These are phyloP conservation scores for Penicillium sp. DNA, from an alignment of 2,329 filamentous ascomycete genomes.

Conservation along the genomic window DNA sequence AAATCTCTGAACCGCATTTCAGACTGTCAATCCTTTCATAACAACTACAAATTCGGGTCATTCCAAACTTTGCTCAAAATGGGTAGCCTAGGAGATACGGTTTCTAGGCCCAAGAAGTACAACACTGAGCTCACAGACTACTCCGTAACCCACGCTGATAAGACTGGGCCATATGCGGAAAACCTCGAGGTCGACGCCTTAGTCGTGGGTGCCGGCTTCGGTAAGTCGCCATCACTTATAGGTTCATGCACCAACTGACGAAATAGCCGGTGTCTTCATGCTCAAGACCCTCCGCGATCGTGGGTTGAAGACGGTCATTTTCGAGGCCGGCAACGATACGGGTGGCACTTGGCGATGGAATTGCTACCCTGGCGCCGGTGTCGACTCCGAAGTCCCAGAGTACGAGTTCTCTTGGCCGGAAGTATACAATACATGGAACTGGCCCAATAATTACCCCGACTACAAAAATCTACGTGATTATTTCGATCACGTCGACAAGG, in stretches of 20 bases:
- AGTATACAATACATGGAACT: conserved; percentile 49
- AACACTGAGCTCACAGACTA: conserved; percentile 13
- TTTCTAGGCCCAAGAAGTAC: conserved; percentile 4
- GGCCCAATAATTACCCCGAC: conserved; percentile 34
- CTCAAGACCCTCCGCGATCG: conserved; percentile 12
- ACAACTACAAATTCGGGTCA: not conserved
- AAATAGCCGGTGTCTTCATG: conserved; percentile 39
- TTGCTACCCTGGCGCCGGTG: conserved; percentile 55
- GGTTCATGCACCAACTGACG: conserved; percentile 59
- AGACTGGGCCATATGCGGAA: conserved; percentile 18
- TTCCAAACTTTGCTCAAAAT: not conserved
- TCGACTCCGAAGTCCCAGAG: conserved; percentile 56
- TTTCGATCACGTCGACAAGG: conserved; percentile 49
- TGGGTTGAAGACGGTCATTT: conserved; percentile 51
- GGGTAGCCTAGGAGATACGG: not conserved
- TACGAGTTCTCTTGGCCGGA: conserved; percentile 57
- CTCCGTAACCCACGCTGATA: conserved; percentile 1
- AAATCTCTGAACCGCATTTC: too few species aligned
- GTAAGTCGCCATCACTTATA: conserved; percentile 2
- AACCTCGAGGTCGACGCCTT: conserved; percentile 28
- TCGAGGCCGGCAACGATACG: conserved; percentile 53
- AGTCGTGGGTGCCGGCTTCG: conserved; percentile 31
- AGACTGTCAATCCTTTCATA: too few species aligned
- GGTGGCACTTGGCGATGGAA: conserved; percentile 61
- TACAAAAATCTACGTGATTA: conserved; percentile 46